Conservation (phyloP, 306 rosid genomes). For the Adenanthera pavonina region DNA sequence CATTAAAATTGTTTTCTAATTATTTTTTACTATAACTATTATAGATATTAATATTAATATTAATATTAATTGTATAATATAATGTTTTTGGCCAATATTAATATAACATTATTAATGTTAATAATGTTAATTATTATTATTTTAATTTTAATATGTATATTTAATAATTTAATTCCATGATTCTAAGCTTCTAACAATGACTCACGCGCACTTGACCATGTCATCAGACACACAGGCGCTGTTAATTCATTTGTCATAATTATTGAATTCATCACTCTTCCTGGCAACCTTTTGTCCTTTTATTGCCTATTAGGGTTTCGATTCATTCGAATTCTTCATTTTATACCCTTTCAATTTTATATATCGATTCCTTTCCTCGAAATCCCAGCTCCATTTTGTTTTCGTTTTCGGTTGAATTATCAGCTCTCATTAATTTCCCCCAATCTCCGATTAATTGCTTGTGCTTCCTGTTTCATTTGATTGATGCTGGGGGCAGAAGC, state of each 20-base stretch:
- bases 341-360: slow-evolving; percentile 1
- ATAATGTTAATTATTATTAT: too few relatives aligned
- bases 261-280: slow-evolving; percentile 18
- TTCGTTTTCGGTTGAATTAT: not conserved
- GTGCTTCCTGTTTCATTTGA: slow-evolving; percentile 7
- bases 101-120: too few relatives aligned
- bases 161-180: not conserved
- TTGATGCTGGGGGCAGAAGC: slow-evolving; percentile 32
- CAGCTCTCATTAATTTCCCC: not conserved
- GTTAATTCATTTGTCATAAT: not conserved
- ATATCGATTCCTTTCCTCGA: slow-evolving; percentile 3
- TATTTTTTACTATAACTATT: too few relatives aligned
- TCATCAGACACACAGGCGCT: not conserved
- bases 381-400: slow-evolving; percentile 29
- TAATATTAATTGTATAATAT: too few relatives aligned
- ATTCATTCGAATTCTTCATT: slow-evolving; percentile 10
- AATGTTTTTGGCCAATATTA: too few relatives aligned
- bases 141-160: too few relatives aligned
- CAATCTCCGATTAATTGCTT: not conserved
- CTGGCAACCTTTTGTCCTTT: slow-evolving; percentile 13
- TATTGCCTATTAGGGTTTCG: slow-evolving; percentile 48
- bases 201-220: slow-evolving; percentile 50
- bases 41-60: too few relatives aligned
- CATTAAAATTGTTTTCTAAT: too few relatives aligned
- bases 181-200: not conserved